Percentiles rank a stretch among this genome's conserved stretches.
Evolutionary conservation across 768 basidiomycete species (phyloP).

Genomic region (Peribolospora baueri): DNA sequence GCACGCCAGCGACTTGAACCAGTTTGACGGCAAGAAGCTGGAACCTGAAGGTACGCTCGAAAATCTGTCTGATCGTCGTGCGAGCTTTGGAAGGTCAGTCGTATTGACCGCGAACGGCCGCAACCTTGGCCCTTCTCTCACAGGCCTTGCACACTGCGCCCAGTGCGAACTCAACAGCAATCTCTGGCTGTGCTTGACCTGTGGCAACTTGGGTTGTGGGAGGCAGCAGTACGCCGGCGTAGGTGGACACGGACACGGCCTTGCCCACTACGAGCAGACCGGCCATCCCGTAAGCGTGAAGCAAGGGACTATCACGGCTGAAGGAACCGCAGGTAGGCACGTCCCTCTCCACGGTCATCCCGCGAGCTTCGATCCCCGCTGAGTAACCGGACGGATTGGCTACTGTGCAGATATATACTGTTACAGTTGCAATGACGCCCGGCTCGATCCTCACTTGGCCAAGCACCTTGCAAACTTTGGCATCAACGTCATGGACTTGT

Average conservation of each 20-base stretch:
- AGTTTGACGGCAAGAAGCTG: constrained; percentile 24
- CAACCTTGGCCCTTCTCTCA: not conserved
- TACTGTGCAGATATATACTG: constrained; percentile 55
- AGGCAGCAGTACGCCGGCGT: constrained; percentile 38
- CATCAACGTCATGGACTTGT: constrained; percentile 55
- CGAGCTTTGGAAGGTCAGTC: too few relatives aligned
- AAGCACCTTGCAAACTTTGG: constrained; percentile 57
- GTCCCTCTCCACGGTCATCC: not conserved
- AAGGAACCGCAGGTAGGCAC: constrained; percentile 57
- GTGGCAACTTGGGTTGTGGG: constrained; percentile 74
- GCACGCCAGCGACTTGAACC: constrained; percentile 39
- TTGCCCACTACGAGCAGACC: constrained; percentile 47
- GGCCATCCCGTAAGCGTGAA: constrained; percentile 69
- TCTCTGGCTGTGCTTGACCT: constrained; percentile 82
- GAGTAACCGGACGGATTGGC: not conserved
- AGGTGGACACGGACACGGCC: constrained; percentile 71
- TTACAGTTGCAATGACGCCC: constrained; percentile 67
- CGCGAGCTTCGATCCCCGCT: too few relatives aligned
- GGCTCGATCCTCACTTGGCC: constrained; percentile 47
- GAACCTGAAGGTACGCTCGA: constrained; percentile 29
- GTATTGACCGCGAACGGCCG: not conserved
- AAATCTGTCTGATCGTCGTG: not conserved
- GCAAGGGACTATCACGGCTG: constrained; percentile 85
- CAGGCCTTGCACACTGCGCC: constrained; percentile 57
- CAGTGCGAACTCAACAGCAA: constrained; percentile 71